Percentiles rank a stretch among this genome's conserved stretches.
phyloP scores from a whole-genome alignment of 441 rosid genomes.

The Brassica balearica region DNA sequence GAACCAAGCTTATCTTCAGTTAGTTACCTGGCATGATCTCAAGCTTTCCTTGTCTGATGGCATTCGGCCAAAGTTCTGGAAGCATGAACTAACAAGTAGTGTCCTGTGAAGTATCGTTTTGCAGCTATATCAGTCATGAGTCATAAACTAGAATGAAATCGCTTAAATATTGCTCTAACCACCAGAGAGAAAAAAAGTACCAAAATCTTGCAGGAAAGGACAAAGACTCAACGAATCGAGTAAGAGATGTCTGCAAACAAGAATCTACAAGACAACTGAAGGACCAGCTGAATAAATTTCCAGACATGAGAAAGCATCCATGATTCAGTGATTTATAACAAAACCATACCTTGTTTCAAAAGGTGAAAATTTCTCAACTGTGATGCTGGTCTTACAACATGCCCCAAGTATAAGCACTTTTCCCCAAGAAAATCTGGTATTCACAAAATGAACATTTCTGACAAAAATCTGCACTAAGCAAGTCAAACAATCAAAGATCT shows the following conservation, averaged over 20 bases:
- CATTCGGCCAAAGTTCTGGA: slow-evolving; percentile 65
- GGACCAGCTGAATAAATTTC: slow-evolving; percentile 37
- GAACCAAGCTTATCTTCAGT: slow-evolving; percentile 31
- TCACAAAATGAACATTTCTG: slow-evolving; percentile 84
- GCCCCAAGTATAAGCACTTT: slow-evolving; percentile 79
- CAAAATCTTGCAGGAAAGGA: slow-evolving; percentile 83
- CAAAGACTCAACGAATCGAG: slow-evolving; percentile 70
- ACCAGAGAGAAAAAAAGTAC: slow-evolving; percentile 50
- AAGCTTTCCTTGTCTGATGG: slow-evolving; percentile 65
- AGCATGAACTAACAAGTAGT: slow-evolving; percentile 70
- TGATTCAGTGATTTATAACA: slow-evolving; percentile 14
- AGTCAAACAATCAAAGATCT: slow-evolving; percentile 25
- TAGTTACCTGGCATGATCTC: slow-evolving; percentile 82
- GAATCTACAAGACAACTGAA: slow-evolving; percentile 70
- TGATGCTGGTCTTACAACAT: slow-evolving; percentile 79
- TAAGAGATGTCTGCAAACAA: slow-evolving; percentile 57
- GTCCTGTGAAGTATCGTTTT: slow-evolving; percentile 60
- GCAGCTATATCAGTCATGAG: slow-evolving; percentile 17
- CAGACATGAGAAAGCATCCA: slow-evolving; percentile 18
- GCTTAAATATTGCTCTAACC: slow-evolving; percentile 25
- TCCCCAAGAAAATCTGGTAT: slow-evolving; percentile 76
- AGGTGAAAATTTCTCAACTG: slow-evolving; percentile 76
- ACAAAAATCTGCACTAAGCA: slow-evolving; percentile 57
- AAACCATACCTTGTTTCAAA: slow-evolving; percentile 68
- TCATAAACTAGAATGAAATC: slow-evolving; percentile 35